Evolutionary conservation across 164 flowering plant genomes (phyloP).

Genomic region (Buxus sempervirens): DNA sequence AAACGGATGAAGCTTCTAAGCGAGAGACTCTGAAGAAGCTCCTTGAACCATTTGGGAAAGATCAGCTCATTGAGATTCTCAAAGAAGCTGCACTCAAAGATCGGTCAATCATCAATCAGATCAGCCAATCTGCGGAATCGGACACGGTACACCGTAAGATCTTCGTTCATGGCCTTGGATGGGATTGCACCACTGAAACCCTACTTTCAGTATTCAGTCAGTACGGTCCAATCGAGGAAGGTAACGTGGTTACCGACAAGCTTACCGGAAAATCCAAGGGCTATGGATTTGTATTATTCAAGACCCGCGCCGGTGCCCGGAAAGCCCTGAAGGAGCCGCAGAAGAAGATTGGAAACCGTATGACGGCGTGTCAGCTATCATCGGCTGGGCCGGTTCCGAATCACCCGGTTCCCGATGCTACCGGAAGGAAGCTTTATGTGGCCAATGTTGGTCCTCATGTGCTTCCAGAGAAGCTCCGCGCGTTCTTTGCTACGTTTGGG

Average conservation of each 20-base stretch:
- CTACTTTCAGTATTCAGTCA: conserved; percentile 21
- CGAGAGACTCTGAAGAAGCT: conserved; percentile 26
- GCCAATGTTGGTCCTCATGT: conserved; percentile 29
- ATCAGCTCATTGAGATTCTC: conserved; percentile 34
- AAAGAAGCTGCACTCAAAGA: conserved; percentile 25
- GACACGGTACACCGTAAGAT: conserved; percentile 47
- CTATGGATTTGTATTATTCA: conserved; percentile 38
- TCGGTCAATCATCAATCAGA: conserved; percentile 12
- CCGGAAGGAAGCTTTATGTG: conserved; percentile 32
- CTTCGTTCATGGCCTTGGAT: conserved; percentile 45
- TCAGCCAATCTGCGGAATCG: conserved; percentile 21
- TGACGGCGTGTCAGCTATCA: conserved; percentile 41
- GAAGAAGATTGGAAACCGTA: conserved; percentile 47
- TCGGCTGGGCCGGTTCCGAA: conserved; percentile 27
- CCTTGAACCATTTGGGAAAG: conserved; percentile 39
- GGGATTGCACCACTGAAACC: conserved; percentile 40
- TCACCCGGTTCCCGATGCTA: conserved; percentile 9
- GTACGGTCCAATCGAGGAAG: conserved; percentile 38
- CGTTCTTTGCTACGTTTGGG: conserved; percentile 33
- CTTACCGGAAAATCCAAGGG: conserved; percentile 41
- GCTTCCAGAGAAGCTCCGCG: conserved; percentile 23
- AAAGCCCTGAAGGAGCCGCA: conserved; percentile 41
- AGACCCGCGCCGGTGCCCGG: conserved; percentile 26
- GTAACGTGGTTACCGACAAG: conserved; percentile 36
- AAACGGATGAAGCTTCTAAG: conserved; percentile 14